Evolutionary conservation across 352 stramenopile genomes (phyloP), one percentile per base, ranked within the genome.

Genomic region (Phytophthora kernoviae): DNA sequence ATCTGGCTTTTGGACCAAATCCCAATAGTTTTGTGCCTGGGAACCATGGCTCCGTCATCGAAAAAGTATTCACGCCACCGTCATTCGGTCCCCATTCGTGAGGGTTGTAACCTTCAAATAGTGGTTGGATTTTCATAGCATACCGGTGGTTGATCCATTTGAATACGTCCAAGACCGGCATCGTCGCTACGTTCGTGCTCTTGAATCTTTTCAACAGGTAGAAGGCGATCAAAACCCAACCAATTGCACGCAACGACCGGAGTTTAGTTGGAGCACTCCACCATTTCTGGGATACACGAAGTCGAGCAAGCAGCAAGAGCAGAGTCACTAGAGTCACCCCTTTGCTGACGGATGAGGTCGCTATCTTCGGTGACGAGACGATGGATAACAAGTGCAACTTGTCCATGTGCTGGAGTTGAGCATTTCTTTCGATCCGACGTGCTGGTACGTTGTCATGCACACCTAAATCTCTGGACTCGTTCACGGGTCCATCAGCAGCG

Each of bases 61-160:
- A 88, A 21, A 62, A 62, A n/a, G 76, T 73, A 50, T 88, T 88
- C 2, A 91, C 81, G 2, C 54, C 68, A 9, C 79, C 79, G 41
- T 88, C 81, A 34, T 91, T 89, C 58, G 78, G 75, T 36, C 72
- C 62, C 79, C 79, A 88, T 9, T 79, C 45, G 17, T 75, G 56
- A 2, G 44, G 26, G 5, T 86, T 57, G 55, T 77, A 86, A 2
- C 75, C 75, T 24, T 83, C 60, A 58, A 80, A 83, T 11, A 88
- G 57, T 51, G 68, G 21, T 7, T 72, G 56, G 2, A 82, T 40
- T 0, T 53, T 59, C 22, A 61, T 65, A 14, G 70, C 71, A n/a
- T 67, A 68, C n/a, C 62, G 66, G 7, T 49, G 58, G 42, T 78
- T 84, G 40, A 87, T 53, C 72, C 68, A 87, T 51, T 70, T 75